phyloP scores from a whole-genome alignment of 192 early-diverging fungal species.

The Coemansia nantahalensis region DNA sequence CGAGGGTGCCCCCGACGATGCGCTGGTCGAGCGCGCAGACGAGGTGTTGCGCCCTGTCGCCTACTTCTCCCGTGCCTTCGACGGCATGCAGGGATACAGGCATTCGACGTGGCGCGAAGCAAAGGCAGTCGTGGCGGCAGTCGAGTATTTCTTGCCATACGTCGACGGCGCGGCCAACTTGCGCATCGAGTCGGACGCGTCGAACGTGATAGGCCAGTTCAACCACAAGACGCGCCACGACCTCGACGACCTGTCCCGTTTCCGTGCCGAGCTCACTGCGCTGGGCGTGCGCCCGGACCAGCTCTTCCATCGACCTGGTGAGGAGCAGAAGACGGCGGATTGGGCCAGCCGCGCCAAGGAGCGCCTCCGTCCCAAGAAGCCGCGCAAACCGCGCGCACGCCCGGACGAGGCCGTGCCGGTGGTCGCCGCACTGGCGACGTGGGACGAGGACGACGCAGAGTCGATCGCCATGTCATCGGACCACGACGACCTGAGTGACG shows the following conservation, averaged over 20 bases:
- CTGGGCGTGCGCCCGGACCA: constrained; percentile 9
- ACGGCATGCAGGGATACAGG: constrained; percentile 5
- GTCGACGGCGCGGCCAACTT: constrained; percentile 23
- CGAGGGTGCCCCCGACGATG: background rate
- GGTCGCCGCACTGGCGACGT: background rate
- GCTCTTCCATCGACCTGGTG: constrained; percentile 5
- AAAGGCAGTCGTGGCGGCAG: constrained; percentile 4
- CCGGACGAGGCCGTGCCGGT: background rate
- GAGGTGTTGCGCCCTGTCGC: constrained; percentile 17
- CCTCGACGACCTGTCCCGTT: background rate
- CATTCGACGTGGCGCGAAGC: constrained; percentile 25
- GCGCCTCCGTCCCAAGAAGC: background rate
- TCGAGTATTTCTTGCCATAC: constrained; percentile 26
- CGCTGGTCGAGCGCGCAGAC: too few relatives aligned
- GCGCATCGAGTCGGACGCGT: constrained; percentile 18
- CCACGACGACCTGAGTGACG: too few relatives aligned
- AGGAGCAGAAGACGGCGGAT: constrained; percentile 5
- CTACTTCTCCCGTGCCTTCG: constrained; percentile 23
- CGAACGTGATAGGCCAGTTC: constrained; percentile 3
- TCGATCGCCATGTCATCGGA: too few relatives aligned
- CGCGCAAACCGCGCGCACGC: background rate
- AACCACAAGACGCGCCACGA: constrained; percentile 7
- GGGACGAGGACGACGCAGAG: too few relatives aligned
- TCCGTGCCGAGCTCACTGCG: background rate
- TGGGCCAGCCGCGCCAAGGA: constrained; percentile 8